A percentile compares a stretch with the other conserved stretches of the same genome.
Evolutionary conservation across 2,329 filamentous ascomycete genomes (phyloP).

Genomic region (Ceratocystis cacaofunesta): DNA sequence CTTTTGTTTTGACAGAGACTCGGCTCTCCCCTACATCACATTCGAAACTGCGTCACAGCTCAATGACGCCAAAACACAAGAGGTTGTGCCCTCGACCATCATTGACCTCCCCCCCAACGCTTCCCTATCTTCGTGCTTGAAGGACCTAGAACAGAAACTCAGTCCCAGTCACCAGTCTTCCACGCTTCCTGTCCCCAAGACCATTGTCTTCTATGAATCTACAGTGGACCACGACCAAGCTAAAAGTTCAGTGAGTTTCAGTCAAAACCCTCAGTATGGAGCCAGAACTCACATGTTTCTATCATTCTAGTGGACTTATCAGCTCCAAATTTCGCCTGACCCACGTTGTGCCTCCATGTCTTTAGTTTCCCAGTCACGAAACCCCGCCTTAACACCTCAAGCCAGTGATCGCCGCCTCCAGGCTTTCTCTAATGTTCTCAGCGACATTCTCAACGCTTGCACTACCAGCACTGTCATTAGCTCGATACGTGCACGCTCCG

Average conservation of each 20-base stretch:
- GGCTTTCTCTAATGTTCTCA: constrained; percentile 19
- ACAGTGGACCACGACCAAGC: constrained; percentile 7
- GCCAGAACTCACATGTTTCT: neutral
- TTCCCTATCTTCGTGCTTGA: constrained; percentile 1
- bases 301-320: constrained; percentile 19
- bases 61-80: neutral
- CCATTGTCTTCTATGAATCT: constrained; percentile 13
- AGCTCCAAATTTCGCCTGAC: constrained; percentile 12
- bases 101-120: constrained; percentile 11
- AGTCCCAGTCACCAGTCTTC: neutral
- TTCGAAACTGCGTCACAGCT: constrained; percentile 16
- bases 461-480: constrained; percentile 1
- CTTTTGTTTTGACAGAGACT: constrained; percentile 20
- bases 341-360: constrained; percentile 16
- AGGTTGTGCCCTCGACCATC: constrained; percentile 11
- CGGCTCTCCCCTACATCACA: constrained; percentile 15
- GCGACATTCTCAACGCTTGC: constrained; percentile 15
- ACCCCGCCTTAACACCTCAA: constrained; percentile 16
- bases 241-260: constrained; percentile 10
- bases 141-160: neutral
- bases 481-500: constrained; percentile 15
- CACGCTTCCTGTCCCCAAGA: neutral
- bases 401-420: constrained; percentile 18
- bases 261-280: neutral
- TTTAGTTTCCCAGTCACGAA: constrained; percentile 19